A percentile compares a stretch with the other conserved stretches of the same genome.
phyloP scores from a whole-genome alignment of 2,329 filamentous ascomycete species.

The Trematosphaeria pertusa region DNA sequence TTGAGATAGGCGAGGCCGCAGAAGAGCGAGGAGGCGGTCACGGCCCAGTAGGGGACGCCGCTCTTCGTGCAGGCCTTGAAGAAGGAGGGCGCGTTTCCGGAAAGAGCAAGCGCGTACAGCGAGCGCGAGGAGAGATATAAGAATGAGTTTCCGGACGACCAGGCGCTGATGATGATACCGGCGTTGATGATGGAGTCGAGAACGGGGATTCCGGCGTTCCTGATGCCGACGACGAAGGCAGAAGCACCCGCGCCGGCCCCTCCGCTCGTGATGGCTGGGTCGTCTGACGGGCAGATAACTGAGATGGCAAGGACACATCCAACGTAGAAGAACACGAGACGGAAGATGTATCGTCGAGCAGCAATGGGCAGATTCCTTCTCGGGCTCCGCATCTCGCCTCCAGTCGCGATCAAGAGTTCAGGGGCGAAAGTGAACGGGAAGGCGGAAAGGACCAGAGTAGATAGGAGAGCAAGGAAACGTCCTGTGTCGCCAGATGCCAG shows the following conservation, averaged over 20 bases:
- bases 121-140: slow-evolving; percentile 61
- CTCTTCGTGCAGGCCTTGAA: slow-evolving; percentile 67
- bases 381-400: slow-evolving; percentile 65
- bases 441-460: slow-evolving; percentile 58
- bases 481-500: slow-evolving; percentile 55
- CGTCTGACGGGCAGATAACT: slow-evolving; percentile 64
- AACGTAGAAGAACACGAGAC: slow-evolving; percentile 69
- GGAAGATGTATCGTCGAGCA: slow-evolving; percentile 66
- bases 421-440: slow-evolving; percentile 65
- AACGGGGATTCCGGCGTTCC: slow-evolving; percentile 58
- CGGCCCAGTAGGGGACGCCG: slow-evolving; percentile 63
- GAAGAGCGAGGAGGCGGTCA: slow-evolving; percentile 53
- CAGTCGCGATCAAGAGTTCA: slow-evolving; percentile 57
- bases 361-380: slow-evolving; percentile 67
- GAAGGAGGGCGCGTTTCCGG: slow-evolving; percentile 68
- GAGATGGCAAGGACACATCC: slow-evolving; percentile 65
- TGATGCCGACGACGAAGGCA: slow-evolving; percentile 59
- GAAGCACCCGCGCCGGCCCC: slow-evolving; percentile 61
- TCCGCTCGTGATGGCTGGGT: slow-evolving; percentile 59
- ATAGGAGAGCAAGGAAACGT: slow-evolving; percentile 60
- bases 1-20: slow-evolving; percentile 59
- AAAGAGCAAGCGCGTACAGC: slow-evolving; percentile 63
- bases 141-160: slow-evolving; percentile 64
- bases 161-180: slow-evolving; percentile 70
- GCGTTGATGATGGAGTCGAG: slow-evolving; percentile 73